phyloP scores from a whole-genome alignment of 331 rosid genomes.

The Telfairia occidentalis region DNA sequence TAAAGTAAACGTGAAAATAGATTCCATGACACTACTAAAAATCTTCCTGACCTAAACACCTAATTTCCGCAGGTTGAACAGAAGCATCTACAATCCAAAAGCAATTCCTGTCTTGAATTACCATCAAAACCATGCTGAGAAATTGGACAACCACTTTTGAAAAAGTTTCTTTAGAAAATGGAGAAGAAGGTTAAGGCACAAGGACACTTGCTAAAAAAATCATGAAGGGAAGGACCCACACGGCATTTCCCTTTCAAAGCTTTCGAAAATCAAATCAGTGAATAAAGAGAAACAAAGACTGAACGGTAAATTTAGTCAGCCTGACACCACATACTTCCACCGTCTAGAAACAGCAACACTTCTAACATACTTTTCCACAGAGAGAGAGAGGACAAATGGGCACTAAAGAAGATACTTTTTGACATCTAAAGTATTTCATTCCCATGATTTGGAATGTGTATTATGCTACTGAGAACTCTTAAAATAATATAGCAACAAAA shows the following conservation, averaged over 20 bases:
- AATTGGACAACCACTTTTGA: neutral
- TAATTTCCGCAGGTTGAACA: neutral
- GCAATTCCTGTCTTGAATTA: neutral
- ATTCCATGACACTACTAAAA: too few species aligned
- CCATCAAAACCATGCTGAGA: neutral
- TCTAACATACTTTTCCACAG: neutral
- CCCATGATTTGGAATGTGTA: too few species aligned
- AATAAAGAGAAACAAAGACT: neutral
- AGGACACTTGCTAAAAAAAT: neutral
- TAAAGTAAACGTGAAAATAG: too few species aligned
- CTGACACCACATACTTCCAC: neutral
- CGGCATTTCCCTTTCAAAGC: slow-evolving; percentile 6
- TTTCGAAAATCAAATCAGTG: neutral
- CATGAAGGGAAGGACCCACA: slow-evolving; percentile 7
- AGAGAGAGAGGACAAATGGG: too few species aligned
- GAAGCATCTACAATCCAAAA: neutral
- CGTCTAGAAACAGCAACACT: neutral
- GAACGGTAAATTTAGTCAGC: neutral
- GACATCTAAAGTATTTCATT: too few species aligned
- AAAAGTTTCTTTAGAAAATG: neutral
- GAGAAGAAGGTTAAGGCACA: neutral
- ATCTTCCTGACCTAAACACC: too few species aligned
- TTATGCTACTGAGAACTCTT: too few species aligned
- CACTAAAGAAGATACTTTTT: too few species aligned
- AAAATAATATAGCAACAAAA: neutral